Evolutionary conservation across 2,329 filamentous ascomycete species (phyloP), one percentile per base, ranked within the genome.

Genomic region (Xylariaceae sp.): DNA sequence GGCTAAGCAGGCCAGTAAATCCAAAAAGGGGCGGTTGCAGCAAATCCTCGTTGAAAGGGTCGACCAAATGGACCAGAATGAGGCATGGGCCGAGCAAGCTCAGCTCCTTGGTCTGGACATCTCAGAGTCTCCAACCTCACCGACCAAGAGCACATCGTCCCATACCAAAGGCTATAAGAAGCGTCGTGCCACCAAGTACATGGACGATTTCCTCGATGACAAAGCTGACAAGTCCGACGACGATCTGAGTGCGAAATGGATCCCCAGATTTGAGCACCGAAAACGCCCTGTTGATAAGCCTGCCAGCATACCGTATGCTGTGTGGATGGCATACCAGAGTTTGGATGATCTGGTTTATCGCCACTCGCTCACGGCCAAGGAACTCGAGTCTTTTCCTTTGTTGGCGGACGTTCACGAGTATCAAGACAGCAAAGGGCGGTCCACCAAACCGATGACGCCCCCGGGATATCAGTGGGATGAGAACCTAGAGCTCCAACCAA

Each of bases 291-390:
- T 11, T 1, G 9, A 42, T 1, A 18, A 53, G 13, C 61, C 61
- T 0, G 13, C 10, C 0, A 39, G 47, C 0, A 30, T 63, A 0
- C 51, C 58, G 1, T 49, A 55, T 17, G 34, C 53, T 1, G 34
- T 63, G 7, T 63, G 61, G 61, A 54, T 57, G 50, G 30, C 61
- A 5, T 63, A 61, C 15, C 56, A 39, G 39, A 23, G 52, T 4
- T 42, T 63, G 0, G 61, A 63, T 9, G 61, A 63, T 2, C 52
- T 34, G 17, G 54, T 63, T 3, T 61, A 63, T 15, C 51, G 61
- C n/a, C 34, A 45, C 2, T 61, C 58, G 37, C 58, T 63, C 1
- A 61, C 61, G 10, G 4, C 3, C 1, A 55, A 44, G 7, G 61
- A 63, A 6, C 1, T 63, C 6, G 18, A 51, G 39, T 34, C 51